Percentiles rank a stretch among this genome's conserved stretches.
phyloP scores from a whole-genome alignment of 2,329 filamentous ascomycete species.

The Mollisia scopiformis region DNA sequence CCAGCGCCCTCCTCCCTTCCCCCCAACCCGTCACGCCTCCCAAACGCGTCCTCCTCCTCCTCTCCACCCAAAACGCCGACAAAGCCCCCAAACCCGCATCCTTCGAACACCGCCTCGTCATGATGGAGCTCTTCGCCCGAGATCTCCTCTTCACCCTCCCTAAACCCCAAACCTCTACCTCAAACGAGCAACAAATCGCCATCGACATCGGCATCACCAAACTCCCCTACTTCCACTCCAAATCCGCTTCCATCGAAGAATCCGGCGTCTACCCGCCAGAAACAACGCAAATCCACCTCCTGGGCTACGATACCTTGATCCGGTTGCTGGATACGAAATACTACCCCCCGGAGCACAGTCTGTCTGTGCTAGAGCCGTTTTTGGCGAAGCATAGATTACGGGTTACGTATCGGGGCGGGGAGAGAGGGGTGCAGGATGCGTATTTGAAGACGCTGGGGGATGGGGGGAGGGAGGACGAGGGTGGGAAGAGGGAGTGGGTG shows the following conservation, averaged over 20 bases:
- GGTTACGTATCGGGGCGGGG: slow-evolving; percentile 67
- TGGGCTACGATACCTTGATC: slow-evolving; percentile 76
- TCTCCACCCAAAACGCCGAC: slow-evolving; percentile 68
- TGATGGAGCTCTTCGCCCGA: slow-evolving; percentile 72
- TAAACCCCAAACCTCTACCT: neutral
- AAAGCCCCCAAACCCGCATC: slow-evolving; percentile 68
- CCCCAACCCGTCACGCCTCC: slow-evolving; percentile 25
- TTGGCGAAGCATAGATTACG: slow-evolving; percentile 63
- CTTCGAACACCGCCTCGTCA: slow-evolving; percentile 67
- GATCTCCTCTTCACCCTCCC: slow-evolving; percentile 49
- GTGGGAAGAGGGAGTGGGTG: slow-evolving; percentile 62
- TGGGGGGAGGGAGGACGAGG: slow-evolving; percentile 52
- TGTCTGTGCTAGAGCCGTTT: slow-evolving; percentile 62
- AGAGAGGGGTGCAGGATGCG: slow-evolving; percentile 52
- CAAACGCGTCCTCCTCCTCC: slow-evolving; percentile 56
- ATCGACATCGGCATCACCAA: slow-evolving; percentile 72
- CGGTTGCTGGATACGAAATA: slow-evolving; percentile 76
- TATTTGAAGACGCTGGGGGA: slow-evolving; percentile 56
- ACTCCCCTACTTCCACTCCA: slow-evolving; percentile 74
- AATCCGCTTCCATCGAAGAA: slow-evolving; percentile 60
- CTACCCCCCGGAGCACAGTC: slow-evolving; percentile 56
- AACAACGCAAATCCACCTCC: slow-evolving; percentile 65
- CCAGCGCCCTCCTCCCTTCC: slow-evolving; percentile 46
- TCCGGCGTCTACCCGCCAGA: slow-evolving; percentile 42
- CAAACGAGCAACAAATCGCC: slow-evolving; percentile 15